phyloP scores from a whole-genome alignment of 257 asterid genomes.

The Mitragyna speciosa region DNA sequence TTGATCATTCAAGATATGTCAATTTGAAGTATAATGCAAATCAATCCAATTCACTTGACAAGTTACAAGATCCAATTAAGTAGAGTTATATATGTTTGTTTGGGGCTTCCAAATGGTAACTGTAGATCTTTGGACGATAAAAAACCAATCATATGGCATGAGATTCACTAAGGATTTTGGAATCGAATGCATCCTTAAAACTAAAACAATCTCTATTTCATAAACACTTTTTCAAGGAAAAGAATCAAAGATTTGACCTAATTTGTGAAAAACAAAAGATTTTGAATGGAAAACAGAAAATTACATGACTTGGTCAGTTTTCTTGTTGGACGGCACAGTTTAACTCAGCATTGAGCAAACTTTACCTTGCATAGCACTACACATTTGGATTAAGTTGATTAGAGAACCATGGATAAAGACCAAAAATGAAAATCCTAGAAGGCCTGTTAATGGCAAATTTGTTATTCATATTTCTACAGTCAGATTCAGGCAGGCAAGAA shows the following conservation, averaged over 20 bases:
- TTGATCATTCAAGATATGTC: too few relatives aligned
- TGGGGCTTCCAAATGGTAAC: neutral
- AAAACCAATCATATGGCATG: neutral
- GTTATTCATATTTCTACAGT: too few relatives aligned
- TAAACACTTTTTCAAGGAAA: neutral
- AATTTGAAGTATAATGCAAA: too few relatives aligned
- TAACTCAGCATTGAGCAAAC: neutral
- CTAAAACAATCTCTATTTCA: neutral
- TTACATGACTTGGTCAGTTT: neutral
- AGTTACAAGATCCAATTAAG: too few relatives aligned
- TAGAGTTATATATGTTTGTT: too few relatives aligned
- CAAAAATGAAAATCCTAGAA: neutral
- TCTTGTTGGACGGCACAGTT: neutral
- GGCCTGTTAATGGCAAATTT: neutral
- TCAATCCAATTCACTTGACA: too few relatives aligned
- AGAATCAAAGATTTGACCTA: neutral
- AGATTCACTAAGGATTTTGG: conserved; percentile 10
- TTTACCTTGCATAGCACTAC: neutral
- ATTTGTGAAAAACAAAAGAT: neutral
- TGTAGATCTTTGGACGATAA: neutral
- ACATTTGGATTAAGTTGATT: too few relatives aligned
- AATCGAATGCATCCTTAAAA: neutral
- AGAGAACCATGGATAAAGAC: too few relatives aligned
- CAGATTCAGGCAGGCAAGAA: too few relatives aligned
- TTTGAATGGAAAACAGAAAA: neutral